phyloP scores from a whole-genome alignment of 164 flowering plant genomes.

The Berberis thunbergii region DNA sequence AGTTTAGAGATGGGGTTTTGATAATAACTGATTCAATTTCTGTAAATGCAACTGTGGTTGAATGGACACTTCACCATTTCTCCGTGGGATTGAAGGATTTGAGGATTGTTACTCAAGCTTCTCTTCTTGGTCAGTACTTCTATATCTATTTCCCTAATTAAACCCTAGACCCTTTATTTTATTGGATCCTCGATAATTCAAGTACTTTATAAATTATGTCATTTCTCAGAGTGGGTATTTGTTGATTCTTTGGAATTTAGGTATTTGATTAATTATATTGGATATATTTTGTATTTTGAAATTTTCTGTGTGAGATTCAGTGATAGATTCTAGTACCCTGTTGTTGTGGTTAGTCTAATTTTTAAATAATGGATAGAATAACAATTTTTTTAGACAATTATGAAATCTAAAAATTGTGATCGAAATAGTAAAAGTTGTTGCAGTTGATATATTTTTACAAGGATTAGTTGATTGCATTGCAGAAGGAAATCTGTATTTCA shows the following conservation, averaged over 20 bases:
- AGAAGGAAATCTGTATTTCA: slow-evolving; percentile 21
- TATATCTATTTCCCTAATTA: neutral
- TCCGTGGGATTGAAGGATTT: slow-evolving; percentile 9
- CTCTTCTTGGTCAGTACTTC: slow-evolving; percentile 14
- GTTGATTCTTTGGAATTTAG: neutral
- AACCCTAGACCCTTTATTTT: too few species aligned
- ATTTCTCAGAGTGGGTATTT: neutral
- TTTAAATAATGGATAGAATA: too few species aligned
- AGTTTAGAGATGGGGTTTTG: slow-evolving; percentile 15
- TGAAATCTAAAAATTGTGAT: too few species aligned
- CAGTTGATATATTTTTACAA: neutral
- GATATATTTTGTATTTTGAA: too few species aligned
- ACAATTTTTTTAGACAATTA: too few species aligned
- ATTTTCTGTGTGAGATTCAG: too few species aligned
- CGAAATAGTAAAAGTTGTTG: too few species aligned
- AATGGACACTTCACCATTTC: slow-evolving; percentile 21
- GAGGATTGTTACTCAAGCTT: slow-evolving; percentile 18
- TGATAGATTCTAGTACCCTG: too few species aligned
- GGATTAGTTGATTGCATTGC: slow-evolving; percentile 5
- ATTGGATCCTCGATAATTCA: too few species aligned
- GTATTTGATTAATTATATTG: neutral
- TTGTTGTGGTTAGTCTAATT: too few species aligned
- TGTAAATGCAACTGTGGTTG: slow-evolving; percentile 17
- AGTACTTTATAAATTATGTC: neutral
- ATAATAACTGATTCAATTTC: slow-evolving; percentile 20